A percentile compares a stretch with the other conserved stretches of the same genome.
Evolutionary conservation across 352 stramenopile species (phyloP).

Genomic region (Nothophytophthora sp.): DNA sequence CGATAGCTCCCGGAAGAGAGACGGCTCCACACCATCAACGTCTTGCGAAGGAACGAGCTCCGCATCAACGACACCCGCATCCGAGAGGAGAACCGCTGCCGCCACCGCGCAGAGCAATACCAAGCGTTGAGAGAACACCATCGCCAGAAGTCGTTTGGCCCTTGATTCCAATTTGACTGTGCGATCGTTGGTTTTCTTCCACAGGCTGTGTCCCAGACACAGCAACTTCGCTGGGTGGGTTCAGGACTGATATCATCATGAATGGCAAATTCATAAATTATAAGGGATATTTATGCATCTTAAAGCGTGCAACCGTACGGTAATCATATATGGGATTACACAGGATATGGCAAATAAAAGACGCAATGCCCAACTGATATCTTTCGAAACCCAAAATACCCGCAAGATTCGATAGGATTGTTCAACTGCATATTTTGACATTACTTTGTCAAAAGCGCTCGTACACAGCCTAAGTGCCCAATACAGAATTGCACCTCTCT

Average conservation of each 20-base stretch:
- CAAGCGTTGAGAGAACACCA: conserved; percentile 40
- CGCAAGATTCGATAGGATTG: background rate
- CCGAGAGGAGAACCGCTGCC: conserved; percentile 25
- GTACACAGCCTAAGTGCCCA: too few species aligned
- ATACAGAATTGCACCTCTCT: too few species aligned
- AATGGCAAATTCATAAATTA: too few species aligned
- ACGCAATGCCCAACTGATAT: background rate
- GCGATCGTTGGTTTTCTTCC: background rate
- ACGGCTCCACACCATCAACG: conserved; percentile 1
- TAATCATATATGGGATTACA: background rate
- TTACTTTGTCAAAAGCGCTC: too few species aligned
- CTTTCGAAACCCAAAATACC: background rate
- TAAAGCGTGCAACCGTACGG: too few species aligned
- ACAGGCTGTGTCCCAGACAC: conserved; percentile 4
- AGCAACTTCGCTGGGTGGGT: too few species aligned
- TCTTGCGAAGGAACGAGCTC: conserved; percentile 7
- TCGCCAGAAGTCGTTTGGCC: conserved; percentile 12
- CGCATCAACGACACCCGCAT: conserved; percentile 14
- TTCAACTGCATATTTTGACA: too few species aligned
- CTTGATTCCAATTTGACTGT: conserved; percentile 2
- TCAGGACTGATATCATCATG: conserved; percentile 18
- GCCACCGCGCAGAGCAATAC: conserved; percentile 40
- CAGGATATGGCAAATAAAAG: background rate
- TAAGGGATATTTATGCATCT: too few species aligned
- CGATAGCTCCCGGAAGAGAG: conserved; percentile 15